Conservation (phyloP, 164 flowering plant genomes). For the Aristolochia contorta region DNA sequence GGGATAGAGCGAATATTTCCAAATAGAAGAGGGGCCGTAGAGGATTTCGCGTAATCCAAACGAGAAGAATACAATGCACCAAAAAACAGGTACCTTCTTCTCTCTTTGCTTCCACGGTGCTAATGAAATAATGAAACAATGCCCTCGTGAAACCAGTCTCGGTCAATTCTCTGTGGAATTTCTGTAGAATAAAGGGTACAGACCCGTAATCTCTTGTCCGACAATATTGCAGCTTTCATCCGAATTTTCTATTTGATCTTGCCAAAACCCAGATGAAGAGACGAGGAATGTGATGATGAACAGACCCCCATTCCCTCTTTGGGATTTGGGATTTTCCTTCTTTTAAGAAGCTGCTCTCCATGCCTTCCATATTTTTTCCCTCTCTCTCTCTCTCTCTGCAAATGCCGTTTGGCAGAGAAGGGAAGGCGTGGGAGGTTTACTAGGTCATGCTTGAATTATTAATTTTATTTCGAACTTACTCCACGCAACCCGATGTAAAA, state of each 20-base stretch:
- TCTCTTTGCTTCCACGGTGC: constrained; percentile 7
- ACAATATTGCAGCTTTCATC: constrained; percentile 4
- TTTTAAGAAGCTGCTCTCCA: constrained; percentile 30
- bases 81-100: constrained; percentile 7
- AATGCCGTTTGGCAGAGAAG: neutral
- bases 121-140: constrained; percentile 7
- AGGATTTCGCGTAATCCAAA: constrained; percentile 22
- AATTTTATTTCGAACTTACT: constrained; percentile 2
- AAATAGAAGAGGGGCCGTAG: constrained; percentile 13
- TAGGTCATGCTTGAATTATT: neutral
- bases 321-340: constrained; percentile 24
- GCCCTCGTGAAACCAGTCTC: neutral
- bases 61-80: constrained; percentile 14
- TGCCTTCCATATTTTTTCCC: constrained; percentile 8
- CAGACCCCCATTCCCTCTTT: constrained; percentile 11
- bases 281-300: constrained; percentile 8
- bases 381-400: constrained; percentile 1
- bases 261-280: neutral
- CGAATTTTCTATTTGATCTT: neutral
- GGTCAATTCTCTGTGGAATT: constrained; percentile 6
- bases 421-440: neutral
- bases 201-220: constrained; percentile 17
- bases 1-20: constrained; percentile 15
- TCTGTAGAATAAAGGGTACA: constrained; percentile 19
- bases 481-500: constrained; percentile 13